Evolutionary conservation across 208 protist genomes (phyloP), one percentile per base, ranked within the genome.

Genomic region (Trypanosoma rangeli): DNA sequence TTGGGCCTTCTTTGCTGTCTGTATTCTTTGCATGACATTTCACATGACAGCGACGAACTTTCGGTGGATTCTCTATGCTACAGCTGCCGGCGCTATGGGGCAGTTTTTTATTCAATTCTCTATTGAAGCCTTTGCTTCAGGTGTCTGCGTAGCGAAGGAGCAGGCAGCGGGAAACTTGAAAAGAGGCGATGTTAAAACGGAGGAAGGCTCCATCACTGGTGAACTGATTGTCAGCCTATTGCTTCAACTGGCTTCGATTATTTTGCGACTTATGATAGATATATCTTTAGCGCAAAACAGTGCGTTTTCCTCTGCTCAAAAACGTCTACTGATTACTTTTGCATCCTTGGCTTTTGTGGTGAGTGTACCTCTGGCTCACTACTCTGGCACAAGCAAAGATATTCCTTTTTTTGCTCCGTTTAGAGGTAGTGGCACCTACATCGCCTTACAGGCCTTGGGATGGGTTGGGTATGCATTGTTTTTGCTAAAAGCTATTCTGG

Each of bases 391-490:
- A n/a, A 80, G 86, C 65, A 82, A 92, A 55, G 90, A 84, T 37
- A 82, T 93, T 49, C 64, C 55, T 5, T 61, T 88, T 8, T 84
- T 90, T 48, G 54, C 74, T 42, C 90, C 84, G 18, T 93, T 93
- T 75, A 60, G 67, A 28, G 85, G 87, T 26, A 87, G 73, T 56
- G 78, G 84, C 39, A 79, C 63, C 24, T 93, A 87, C 59, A 76
- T 92, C 3, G 90, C 86, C 3, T 57, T 93, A 64, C 87, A 95
- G 70, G 77, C 84, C 58, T 66, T 93, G 12, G 87, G 87, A 29
- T 95, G 90, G 87, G 79, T 72, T 57, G 18, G 83, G 12, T 92
- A 93, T 73, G 73, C 84, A 5, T 58, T 78, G 10, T 84, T 80
- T 55, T 35, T 82, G 18, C 68, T 94, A 5, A 31, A 82, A 18